Conservation (phyloP, 2,329 filamentous ascomycete genomes). For the Fusarium beomiforme region DNA sequence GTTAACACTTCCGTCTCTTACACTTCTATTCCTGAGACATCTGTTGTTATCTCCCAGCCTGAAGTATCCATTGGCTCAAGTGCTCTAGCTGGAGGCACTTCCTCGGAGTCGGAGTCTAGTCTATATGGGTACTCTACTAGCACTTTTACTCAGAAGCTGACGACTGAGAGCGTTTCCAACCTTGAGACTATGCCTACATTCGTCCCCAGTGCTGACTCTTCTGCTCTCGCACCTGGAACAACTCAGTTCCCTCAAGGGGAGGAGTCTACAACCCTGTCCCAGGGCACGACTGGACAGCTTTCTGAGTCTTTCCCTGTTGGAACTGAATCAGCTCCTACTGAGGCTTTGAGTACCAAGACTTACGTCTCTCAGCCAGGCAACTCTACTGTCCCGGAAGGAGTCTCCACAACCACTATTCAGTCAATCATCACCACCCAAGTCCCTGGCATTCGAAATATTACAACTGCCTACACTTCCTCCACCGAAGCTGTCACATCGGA, state of each 20-base stretch:
- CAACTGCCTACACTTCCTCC: constrained; percentile 1
- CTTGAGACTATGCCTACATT: constrained; percentile 39
- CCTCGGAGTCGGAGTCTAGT: constrained; percentile 1
- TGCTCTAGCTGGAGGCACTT: constrained; percentile 19
- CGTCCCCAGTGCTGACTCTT: constrained; percentile 23
- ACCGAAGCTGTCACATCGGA: background rate
- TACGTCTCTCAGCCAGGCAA: constrained; percentile 10
- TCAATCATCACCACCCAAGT: constrained; percentile 21
- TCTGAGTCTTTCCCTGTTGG: background rate
- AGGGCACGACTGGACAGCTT: background rate
- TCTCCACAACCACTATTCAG: constrained; percentile 8
- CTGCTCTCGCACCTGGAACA: constrained; percentile 21
- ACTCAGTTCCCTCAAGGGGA: background rate
- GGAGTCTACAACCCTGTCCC: background rate
- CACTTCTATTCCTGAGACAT: constrained; percentile 1
- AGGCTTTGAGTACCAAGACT: background rate
- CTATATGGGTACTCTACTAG: constrained; percentile 30
- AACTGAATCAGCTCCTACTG: background rate
- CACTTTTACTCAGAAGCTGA: background rate
- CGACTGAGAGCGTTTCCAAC: constrained; percentile 12
- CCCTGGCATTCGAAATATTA: background rate
- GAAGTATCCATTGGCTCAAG: constrained; percentile 9
- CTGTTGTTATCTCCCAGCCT: background rate
- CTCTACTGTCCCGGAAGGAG: background rate
- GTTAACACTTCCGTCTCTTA: constrained; percentile 10